Conservation (phyloP, 192 early-diverging fungal genomes). For the Umbelopsis vinacea region DNA sequence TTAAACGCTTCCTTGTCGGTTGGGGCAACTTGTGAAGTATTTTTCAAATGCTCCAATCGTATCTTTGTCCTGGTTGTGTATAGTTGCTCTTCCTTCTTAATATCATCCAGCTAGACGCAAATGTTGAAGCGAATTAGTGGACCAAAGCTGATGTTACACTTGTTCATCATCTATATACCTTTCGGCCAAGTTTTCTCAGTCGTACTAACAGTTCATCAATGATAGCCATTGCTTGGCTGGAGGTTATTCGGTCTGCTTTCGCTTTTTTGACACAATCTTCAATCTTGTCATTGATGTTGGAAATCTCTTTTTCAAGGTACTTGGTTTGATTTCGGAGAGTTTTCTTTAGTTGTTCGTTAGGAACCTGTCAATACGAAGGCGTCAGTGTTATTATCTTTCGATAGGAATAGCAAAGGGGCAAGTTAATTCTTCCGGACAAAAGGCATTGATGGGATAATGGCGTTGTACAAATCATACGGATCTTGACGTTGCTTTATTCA, state of each 20-base stretch:
- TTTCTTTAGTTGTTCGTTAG: slow-evolving; percentile 84
- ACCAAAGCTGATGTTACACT: neutral
- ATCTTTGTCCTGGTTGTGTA: slow-evolving; percentile 71
- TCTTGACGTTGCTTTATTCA: no score
- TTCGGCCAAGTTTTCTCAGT: slow-evolving; percentile 49
- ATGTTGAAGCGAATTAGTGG: neutral
- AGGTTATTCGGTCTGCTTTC: slow-evolving; percentile 41
- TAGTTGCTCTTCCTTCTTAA: slow-evolving; percentile 74
- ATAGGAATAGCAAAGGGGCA: neutral
- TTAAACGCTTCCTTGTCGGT: slow-evolving; percentile 74
- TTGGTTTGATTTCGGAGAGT: slow-evolving; percentile 75
- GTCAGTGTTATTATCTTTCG: neutral
- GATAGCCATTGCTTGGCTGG: slow-evolving; percentile 57
- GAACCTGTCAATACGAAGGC: slow-evolving; percentile 59
- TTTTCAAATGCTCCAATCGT: slow-evolving; percentile 78
- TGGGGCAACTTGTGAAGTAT: slow-evolving; percentile 67
- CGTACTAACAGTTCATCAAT: slow-evolving; percentile 70
- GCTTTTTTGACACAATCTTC: slow-evolving; percentile 53
- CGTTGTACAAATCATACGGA: no score
- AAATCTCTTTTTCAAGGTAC: slow-evolving; percentile 83
- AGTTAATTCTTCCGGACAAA: slow-evolving; percentile 21
- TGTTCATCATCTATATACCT: neutral
- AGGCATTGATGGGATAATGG: neutral
- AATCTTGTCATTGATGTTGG: slow-evolving; percentile 46
- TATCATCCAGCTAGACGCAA: slow-evolving; percentile 62